phyloP scores from a whole-genome alignment of 2,329 filamentous ascomycete genomes.

The Penicillium sp. region DNA sequence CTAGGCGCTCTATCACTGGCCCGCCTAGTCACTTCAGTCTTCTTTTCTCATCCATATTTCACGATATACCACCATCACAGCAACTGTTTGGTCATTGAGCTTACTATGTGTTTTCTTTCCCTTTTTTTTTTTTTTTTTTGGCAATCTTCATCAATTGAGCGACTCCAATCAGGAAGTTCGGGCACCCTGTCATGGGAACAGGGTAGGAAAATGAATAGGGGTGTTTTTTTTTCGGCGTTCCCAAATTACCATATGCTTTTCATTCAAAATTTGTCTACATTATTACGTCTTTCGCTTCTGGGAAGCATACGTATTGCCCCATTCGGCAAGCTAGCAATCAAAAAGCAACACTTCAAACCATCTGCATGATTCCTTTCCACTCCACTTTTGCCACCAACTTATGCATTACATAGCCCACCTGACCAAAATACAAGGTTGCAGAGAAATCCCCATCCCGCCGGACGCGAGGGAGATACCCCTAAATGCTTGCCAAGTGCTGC shows the following conservation, averaged over 20 bases:
- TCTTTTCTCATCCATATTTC: conserved; percentile 5
- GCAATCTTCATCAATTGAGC: conserved; percentile 9
- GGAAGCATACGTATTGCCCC: conserved; percentile 1
- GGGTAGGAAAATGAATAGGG: conserved; percentile 3
- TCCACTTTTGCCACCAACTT: background rate
- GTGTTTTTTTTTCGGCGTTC: conserved; percentile 4
- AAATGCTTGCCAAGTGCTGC: conserved; percentile 25
- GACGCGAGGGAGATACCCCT: conserved; percentile 20
- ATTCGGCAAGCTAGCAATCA: background rate
- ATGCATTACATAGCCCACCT: conserved; percentile 5
- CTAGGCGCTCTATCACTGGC: conserved; percentile 14
- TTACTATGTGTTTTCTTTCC: background rate
- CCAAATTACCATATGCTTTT: background rate
- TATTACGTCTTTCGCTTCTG: background rate
- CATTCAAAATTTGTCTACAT: background rate
- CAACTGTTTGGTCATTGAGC: conserved; percentile 14
- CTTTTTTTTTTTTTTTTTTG: conserved; percentile 10
- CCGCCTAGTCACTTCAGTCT: background rate
- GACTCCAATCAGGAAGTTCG: conserved; percentile 8
- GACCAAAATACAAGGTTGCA: conserved; percentile 6
- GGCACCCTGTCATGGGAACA: background rate
- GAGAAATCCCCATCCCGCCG: conserved; percentile 14
- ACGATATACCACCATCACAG: conserved; percentile 12
- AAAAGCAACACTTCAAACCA: background rate
- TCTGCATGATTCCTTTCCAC: background rate